These are phyloP conservation scores for Hypoxylon sp. DNA, from an alignment of 2,329 filamentous ascomycete genomes.

Conservation along the genomic window DNA sequence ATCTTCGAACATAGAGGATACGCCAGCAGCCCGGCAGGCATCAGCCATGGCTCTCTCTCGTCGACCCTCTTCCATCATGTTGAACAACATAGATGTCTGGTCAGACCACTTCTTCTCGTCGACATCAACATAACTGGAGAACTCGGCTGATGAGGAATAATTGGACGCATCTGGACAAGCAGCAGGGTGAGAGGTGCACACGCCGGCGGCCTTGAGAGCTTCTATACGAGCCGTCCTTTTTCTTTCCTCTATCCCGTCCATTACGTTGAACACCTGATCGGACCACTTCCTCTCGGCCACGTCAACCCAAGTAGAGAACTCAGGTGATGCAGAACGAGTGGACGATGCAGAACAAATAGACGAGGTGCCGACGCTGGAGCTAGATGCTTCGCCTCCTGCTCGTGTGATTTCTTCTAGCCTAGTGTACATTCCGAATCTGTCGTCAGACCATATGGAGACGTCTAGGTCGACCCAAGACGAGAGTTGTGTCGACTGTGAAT, in stretches of 20 bases:
- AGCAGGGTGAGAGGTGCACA: not conserved
- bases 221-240: not conserved
- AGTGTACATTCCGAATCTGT: too few species aligned
- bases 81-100: not conserved
- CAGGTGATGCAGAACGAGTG: slow-evolving; percentile 1
- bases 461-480: too few species aligned
- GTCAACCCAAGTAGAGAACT: slow-evolving; percentile 25
- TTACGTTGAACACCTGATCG: not conserved
- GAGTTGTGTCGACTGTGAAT: not conserved
- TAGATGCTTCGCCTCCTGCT: not conserved
- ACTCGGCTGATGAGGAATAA: not conserved
- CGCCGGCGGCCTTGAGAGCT: not conserved
- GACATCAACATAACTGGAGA: not conserved
- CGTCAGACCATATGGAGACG: too few species aligned
- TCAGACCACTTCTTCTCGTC: not conserved
- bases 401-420: too few species aligned
- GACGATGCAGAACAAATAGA: slow-evolving; percentile 1
- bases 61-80: not conserved
- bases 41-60: not conserved
- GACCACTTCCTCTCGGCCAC: slow-evolving; percentile 5
- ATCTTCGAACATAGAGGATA: not conserved
- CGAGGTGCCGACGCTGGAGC: not conserved
- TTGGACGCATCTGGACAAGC: not conserved
- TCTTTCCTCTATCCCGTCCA: not conserved
- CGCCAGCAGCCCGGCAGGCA: not conserved